Evolutionary conservation across 306 rosid species (phyloP).

Genomic region (Fragaria nilgerrensis): DNA sequence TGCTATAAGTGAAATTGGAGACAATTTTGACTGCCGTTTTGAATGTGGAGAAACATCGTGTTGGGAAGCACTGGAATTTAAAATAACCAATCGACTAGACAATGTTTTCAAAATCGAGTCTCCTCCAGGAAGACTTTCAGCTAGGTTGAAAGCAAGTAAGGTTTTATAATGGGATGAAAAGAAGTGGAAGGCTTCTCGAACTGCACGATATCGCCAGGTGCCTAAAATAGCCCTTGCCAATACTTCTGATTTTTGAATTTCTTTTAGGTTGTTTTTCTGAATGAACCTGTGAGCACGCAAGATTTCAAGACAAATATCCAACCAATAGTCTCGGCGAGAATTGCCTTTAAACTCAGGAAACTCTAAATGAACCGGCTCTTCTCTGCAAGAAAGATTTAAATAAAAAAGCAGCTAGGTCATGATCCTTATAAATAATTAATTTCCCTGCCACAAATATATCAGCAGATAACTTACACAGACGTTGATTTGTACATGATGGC

Average conservation of each 20-base stretch:
- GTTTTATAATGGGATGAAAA: slow-evolving; percentile 64
- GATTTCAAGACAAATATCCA: slow-evolving; percentile 85
- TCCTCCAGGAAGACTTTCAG: slow-evolving; percentile 88
- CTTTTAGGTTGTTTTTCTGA: slow-evolving; percentile 60
- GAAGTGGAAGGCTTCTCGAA: slow-evolving; percentile 71
- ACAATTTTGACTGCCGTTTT: slow-evolving; percentile 42
- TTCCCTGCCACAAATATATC: slow-evolving; percentile 3
- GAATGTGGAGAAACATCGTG: slow-evolving; percentile 43
- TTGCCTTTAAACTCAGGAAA: slow-evolving; percentile 89
- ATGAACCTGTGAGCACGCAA: slow-evolving; percentile 62
- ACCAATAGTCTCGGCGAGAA: slow-evolving; percentile 87
- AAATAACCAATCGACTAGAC: slow-evolving; percentile 47
- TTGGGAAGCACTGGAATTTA: slow-evolving; percentile 40
- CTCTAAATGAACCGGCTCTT: slow-evolving; percentile 88
- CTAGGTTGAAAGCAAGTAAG: slow-evolving; percentile 79
- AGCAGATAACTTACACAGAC: slow-evolving; percentile 59
- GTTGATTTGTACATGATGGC: slow-evolving; percentile 91
- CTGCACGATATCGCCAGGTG: slow-evolving; percentile 66
- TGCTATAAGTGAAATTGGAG: slow-evolving; percentile 59
- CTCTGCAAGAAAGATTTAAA: slow-evolving; percentile 53
- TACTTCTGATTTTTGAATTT: slow-evolving; percentile 62
- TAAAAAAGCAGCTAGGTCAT: slow-evolving; percentile 11
- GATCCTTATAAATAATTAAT: slow-evolving; percentile 14
- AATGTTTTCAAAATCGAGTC: slow-evolving; percentile 79
- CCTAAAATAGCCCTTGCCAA: slow-evolving; percentile 78